Percentiles rank a stretch among this genome's conserved stretches.
Evolutionary conservation across 169 alveolate genomes (phyloP).

Genomic region (Plasmodium yoelii): DNA sequence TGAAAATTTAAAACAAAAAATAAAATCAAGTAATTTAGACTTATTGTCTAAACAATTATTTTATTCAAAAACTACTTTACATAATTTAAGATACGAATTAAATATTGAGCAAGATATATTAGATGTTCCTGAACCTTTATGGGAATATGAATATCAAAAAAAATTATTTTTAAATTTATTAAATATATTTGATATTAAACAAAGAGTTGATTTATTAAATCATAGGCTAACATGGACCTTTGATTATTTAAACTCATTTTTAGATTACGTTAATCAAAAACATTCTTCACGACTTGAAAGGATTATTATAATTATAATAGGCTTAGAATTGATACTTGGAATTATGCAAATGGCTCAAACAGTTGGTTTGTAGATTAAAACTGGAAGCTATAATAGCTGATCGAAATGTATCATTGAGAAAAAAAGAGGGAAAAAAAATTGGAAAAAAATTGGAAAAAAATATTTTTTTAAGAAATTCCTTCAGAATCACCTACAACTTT

Average conservation of each 20-base stretch:
- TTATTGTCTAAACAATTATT: constrained; percentile 67
- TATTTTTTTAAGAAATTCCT: no score
- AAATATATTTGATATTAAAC: constrained; percentile 77
- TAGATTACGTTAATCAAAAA: constrained; percentile 82
- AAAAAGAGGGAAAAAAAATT: no score
- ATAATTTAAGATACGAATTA: constrained; percentile 67
- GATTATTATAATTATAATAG: constrained; percentile 80
- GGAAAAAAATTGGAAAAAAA: no score
- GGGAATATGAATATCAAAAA: constrained; percentile 83
- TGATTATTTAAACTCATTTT: constrained; percentile 81
- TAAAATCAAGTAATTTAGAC: constrained; percentile 63
- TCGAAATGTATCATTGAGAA: no score
- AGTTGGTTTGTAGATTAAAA: constrained; percentile 5
- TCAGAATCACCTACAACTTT: no score
- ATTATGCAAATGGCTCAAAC: constrained; percentile 75
- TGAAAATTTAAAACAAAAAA: constrained; percentile 67
- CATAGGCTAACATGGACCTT: constrained; percentile 81
- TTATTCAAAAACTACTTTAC: constrained; percentile 65
- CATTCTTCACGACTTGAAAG: constrained; percentile 84
- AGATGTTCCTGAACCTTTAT: constrained; percentile 81
- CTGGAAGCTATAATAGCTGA: background rate
- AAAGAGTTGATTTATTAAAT: constrained; percentile 82
- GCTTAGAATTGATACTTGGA: constrained; percentile 82
- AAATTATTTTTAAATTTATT: constrained; percentile 76
- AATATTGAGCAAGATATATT: constrained; percentile 78